Conservation (phyloP, 2,329 filamentous ascomycete genomes). For the Trichoderma semiorbis region DNA sequence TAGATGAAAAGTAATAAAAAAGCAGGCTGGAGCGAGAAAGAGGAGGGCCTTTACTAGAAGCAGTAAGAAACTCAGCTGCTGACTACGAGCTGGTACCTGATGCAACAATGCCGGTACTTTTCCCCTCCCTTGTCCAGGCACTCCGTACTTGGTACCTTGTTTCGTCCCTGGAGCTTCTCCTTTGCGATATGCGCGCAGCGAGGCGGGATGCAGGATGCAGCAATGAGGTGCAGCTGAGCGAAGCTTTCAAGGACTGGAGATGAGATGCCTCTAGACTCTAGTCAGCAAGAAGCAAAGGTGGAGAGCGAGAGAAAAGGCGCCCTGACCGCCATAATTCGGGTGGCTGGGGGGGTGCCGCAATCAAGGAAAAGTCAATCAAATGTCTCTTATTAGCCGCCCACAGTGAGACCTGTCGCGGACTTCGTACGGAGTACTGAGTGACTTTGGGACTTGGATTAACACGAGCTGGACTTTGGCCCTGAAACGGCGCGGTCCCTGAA, state of each 20-base stretch:
- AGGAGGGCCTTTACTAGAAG: conserved; percentile 1
- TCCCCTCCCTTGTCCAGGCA: neutral
- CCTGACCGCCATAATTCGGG: conserved; percentile 30
- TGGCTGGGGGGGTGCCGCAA: conserved; percentile 26
- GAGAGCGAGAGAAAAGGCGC: conserved; percentile 1
- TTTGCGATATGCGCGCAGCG: neutral
- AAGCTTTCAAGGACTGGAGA: neutral
- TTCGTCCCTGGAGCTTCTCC: neutral
- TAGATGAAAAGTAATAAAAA: neutral
- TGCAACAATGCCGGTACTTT: neutral
- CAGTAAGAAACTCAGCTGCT: neutral
- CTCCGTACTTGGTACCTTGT: neutral
- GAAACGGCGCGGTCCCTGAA: conserved; percentile 4
- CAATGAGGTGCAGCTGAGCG: conserved; percentile 17
- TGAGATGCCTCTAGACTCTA: neutral
- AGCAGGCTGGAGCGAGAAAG: neutral
- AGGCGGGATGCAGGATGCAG: conserved; percentile 15
- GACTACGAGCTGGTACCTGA: neutral
- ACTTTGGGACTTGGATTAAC: neutral
- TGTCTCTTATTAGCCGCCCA: neutral
- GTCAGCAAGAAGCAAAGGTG: neutral
- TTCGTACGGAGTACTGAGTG: neutral
- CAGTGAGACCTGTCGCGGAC: neutral
- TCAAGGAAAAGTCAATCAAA: neutral
- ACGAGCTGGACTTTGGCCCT: neutral